These are phyloP conservation scores for Moringa oleifera DNA, from an alignment of 345 rosid genomes.

Conservation along the genomic window DNA sequence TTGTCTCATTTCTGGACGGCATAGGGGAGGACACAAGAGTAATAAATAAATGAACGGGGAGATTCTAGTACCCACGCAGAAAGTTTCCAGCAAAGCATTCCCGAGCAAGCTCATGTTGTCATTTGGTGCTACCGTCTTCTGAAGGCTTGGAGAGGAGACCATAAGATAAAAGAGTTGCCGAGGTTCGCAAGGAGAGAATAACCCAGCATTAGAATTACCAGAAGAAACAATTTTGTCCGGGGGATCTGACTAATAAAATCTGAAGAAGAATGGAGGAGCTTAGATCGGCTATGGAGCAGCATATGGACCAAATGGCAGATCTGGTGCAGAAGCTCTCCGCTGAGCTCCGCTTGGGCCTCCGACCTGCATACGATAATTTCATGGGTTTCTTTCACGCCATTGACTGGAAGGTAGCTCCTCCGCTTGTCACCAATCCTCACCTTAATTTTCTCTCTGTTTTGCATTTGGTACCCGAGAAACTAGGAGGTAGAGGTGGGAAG, in stretches of 20 bases:
- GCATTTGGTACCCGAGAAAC: background rate
- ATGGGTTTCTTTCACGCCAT: constrained; percentile 86
- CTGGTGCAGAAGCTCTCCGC: constrained; percentile 74
- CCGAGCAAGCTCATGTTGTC: too few species aligned
- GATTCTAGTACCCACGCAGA: too few species aligned
- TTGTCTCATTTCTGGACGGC: too few species aligned
- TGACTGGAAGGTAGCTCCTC: constrained; percentile 70
- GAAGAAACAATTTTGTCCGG: background rate
- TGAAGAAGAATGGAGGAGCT: constrained; percentile 54
- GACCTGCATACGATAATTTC: constrained; percentile 74
- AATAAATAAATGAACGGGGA: too few species aligned
- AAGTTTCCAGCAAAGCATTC: too few species aligned
- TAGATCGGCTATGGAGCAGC: constrained; percentile 64
- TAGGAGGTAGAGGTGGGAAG: background rate
- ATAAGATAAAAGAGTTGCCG: too few species aligned
- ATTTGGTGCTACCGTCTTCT: too few species aligned
- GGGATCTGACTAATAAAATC: constrained; percentile 5
- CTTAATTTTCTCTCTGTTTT: background rate
- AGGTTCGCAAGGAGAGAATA: too few species aligned
- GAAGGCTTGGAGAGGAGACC: too few species aligned
- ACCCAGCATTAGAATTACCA: too few species aligned
- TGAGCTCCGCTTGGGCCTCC: constrained; percentile 70
- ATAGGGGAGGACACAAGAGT: too few species aligned
- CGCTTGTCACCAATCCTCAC: background rate
- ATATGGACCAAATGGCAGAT: constrained; percentile 79